A percentile compares a stretch with the other conserved stretches of the same genome.
phyloP scores from a whole-genome alignment of 306 rosid genomes.

The Benincasa hispida region DNA sequence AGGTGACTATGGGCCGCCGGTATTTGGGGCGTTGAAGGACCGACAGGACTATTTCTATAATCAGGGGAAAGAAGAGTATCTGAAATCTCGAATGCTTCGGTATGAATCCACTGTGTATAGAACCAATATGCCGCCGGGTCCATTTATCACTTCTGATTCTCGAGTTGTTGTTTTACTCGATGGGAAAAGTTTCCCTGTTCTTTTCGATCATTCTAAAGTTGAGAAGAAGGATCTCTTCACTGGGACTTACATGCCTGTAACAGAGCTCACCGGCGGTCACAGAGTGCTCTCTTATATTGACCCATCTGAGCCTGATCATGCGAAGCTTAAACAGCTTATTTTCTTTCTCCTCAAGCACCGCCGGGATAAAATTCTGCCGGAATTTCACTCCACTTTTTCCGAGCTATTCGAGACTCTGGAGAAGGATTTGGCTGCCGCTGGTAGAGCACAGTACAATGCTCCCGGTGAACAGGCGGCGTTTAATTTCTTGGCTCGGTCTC shows the following conservation, averaged over 20 bases:
- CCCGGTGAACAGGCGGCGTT: constrained; percentile 69
- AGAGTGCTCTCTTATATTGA: constrained; percentile 77
- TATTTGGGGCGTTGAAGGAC: constrained; percentile 53
- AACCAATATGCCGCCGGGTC: constrained; percentile 90
- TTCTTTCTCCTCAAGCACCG: constrained; percentile 58
- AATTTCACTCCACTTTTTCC: constrained; percentile 45
- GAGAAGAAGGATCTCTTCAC: constrained; percentile 70
- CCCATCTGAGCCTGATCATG: constrained; percentile 74
- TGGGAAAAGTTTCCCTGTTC: constrained; percentile 65
- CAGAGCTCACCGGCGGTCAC: constrained; percentile 82
- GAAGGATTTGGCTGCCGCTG: constrained; percentile 27
- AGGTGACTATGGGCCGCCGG: constrained; percentile 61
- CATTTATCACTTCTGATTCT: constrained; percentile 36
- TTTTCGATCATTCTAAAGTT: constrained; percentile 61
- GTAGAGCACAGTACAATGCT: constrained; percentile 33
- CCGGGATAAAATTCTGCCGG: constrained; percentile 44
- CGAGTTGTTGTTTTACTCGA: constrained; percentile 67
- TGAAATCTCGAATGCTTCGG: constrained; percentile 41
- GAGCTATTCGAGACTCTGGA: constrained; percentile 46
- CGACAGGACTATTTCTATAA: constrained; percentile 67
- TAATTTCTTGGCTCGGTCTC: constrained; percentile 47
- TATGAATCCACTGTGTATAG: constrained; percentile 68
- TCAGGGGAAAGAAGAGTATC: constrained; percentile 56
- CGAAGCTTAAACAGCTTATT: constrained; percentile 38
- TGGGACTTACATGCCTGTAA: constrained; percentile 76